A percentile compares a stretch with the other conserved stretches of the same genome.
Conservation (phyloP, 768 basidiomycete genomes). For the Mycena latifolia region DNA sequence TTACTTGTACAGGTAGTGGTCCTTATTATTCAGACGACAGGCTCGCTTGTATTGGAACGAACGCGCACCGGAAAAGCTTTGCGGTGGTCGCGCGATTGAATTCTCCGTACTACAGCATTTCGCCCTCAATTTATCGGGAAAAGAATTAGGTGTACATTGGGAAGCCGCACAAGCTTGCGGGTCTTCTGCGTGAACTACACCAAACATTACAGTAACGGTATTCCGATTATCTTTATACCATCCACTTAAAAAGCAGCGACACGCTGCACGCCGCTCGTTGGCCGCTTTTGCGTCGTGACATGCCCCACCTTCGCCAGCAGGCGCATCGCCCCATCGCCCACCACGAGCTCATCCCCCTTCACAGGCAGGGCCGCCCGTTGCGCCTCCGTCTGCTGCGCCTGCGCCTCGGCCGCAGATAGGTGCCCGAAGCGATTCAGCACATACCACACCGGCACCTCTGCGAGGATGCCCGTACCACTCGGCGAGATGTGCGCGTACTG, state of each 20-base stretch:
- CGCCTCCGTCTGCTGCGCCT: not conserved
- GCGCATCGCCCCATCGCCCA: constrained; percentile 11
- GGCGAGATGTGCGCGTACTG: constrained; percentile 35
- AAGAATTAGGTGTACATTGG: no score
- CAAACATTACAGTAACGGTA: no score
- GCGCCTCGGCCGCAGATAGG: not conserved
- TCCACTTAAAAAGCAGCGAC: constrained; percentile 17
- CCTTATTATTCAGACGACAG: no score
- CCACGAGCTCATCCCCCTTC: constrained; percentile 11
- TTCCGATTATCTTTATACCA: not conserved
- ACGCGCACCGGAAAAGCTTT: no score
- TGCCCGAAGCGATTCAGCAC: constrained; percentile 28
- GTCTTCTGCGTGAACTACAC: no score
- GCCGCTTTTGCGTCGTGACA: constrained; percentile 22
- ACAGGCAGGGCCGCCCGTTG: constrained; percentile 16
- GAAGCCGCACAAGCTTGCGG: no score
- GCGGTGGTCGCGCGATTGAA: no score
- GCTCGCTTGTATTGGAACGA: no score
- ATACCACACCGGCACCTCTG: constrained; percentile 32
- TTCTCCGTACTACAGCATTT: no score
- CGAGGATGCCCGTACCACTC: constrained; percentile 18
- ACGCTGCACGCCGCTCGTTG: constrained; percentile 23
- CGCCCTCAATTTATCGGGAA: no score
- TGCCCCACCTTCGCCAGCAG: constrained; percentile 10
- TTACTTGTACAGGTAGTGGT: not conserved